Evolutionary conservation across 1,139 yeast species (phyloP), one percentile per base, ranked within the genome.

Genomic region (Nakaseomyces sp.): DNA sequence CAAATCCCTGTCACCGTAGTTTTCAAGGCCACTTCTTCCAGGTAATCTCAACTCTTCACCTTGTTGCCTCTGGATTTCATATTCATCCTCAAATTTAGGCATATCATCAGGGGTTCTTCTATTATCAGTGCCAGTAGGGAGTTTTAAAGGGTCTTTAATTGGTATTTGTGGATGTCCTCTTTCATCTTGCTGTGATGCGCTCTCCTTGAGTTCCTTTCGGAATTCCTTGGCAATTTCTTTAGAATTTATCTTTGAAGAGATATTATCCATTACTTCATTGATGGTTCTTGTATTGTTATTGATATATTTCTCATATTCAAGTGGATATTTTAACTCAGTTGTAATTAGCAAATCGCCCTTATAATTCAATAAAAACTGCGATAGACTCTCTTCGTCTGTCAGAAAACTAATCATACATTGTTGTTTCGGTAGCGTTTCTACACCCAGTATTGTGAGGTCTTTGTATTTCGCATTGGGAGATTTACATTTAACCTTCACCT

Each of bases 81-180:
- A 72, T 53, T 77, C 81, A 55, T 76, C 81, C 36, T 77, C 81
- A 56, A 77, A 77, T 17, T 70, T 74, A 1, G 81, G 81, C 61
- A 72, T 72, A 49, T 71, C 76, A 9, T 22, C 40, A 8, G 28
- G 31, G 5, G 13, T 10, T 15, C 40, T 18, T 6, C 40, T 18
- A 5, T 26, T 13, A 16, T 37, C 22, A 5, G 22, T 16, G 5
- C 32, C 18, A 7, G 3, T 29, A 29, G 32, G 32, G 10, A 29
- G 18, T 29, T 12, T 10, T 15, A 32, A 15, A 9, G 36, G 36
- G 12, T 32, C 24, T 7, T 32, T 18, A 12, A 9, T n/a, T 10
- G 8, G 5, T 10, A 1, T 5, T 2, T 18, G 15, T 9, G n/a
- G 22, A 32, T 17, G 24, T 7, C 5, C 22, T 22, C 28, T 15